Conservation (phyloP, 257 asterid genomes). For the Fraxinus anomala region DNA sequence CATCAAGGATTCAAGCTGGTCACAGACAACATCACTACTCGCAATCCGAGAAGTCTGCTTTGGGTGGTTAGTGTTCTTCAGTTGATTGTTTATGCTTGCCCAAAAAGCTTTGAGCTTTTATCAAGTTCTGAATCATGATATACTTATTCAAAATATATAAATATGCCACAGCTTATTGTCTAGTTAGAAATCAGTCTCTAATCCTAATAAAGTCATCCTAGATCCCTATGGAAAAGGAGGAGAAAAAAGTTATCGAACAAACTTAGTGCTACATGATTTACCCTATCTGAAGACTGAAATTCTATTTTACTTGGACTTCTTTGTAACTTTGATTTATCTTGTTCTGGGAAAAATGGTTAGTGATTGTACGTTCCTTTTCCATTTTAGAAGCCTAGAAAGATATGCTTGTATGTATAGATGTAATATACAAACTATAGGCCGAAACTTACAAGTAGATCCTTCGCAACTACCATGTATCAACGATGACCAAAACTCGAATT, state of each 20-base stretch:
- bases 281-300: background rate
- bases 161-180: background rate
- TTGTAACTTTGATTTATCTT: background rate
- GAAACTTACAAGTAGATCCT: background rate
- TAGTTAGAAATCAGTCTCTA: background rate
- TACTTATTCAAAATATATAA: background rate
- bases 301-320: background rate
- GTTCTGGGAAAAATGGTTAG: background rate
- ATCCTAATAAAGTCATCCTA: background rate
- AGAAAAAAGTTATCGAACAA: background rate
- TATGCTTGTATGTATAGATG: background rate
- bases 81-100: conserved; percentile 6
- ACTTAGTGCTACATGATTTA: background rate
- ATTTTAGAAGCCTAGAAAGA: background rate
- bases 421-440: background rate
- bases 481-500: background rate
- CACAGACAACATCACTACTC: conserved; percentile 92
- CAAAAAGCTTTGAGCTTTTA: background rate
- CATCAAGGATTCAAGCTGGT: conserved; percentile 98
- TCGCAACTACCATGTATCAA: background rate
- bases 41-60: conserved; percentile 86
- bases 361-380: background rate
- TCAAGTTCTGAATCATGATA: conserved; percentile 11
- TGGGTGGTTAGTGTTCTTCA: conserved; percentile 85
- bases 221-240: background rate